Percentiles rank a stretch among this genome's conserved stretches.
Conservation (phyloP, 1,284 basidiomycete species). For the Microbotryum saponariae region DNA sequence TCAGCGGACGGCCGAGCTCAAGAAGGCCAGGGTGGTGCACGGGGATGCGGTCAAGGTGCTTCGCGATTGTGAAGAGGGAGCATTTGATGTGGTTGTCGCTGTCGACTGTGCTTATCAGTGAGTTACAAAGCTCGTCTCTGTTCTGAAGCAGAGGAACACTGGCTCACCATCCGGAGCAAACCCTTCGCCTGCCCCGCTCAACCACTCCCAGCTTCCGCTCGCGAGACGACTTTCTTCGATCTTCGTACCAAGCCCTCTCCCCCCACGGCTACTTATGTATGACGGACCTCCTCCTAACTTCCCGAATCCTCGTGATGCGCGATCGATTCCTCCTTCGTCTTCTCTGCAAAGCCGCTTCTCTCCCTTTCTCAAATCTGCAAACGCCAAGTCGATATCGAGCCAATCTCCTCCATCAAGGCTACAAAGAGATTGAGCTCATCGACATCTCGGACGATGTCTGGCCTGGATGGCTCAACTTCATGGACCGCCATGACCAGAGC, state of each 20-base stretch:
- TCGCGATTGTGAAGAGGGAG: background rate
- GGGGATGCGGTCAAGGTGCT: conserved; percentile 13
- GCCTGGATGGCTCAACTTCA: conserved; percentile 11
- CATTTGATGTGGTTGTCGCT: conserved; percentile 6
- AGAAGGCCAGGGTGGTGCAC: background rate
- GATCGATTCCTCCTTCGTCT: conserved; percentile 11
- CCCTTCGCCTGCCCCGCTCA: background rate
- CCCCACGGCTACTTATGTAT: conserved; percentile 2
- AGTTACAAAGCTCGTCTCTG: background rate
- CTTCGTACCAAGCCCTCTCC: background rate
- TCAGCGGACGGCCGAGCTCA: background rate
- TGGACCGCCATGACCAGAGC: conserved; percentile 1
- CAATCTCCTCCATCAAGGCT: conserved; percentile 1
- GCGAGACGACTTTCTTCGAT: conserved; percentile 7
- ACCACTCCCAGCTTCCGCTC: conserved; percentile 9
- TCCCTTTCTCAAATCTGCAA: conserved; percentile 12
- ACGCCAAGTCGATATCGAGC: background rate
- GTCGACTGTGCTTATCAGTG: conserved; percentile 22
- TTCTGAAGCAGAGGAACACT: background rate
- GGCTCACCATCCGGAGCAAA: too few species aligned
- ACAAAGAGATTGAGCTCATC: conserved; percentile 5
- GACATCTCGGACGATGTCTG: conserved; percentile 14
- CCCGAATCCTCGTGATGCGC: background rate
- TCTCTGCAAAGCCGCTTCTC: conserved; percentile 12
- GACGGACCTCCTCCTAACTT: conserved; percentile 14